Percentiles rank a stretch among this genome's conserved stretches.
Evolutionary conservation across 2,329 filamentous ascomycete genomes (phyloP).

Genomic region (Colletotrichum higginsianum): DNA sequence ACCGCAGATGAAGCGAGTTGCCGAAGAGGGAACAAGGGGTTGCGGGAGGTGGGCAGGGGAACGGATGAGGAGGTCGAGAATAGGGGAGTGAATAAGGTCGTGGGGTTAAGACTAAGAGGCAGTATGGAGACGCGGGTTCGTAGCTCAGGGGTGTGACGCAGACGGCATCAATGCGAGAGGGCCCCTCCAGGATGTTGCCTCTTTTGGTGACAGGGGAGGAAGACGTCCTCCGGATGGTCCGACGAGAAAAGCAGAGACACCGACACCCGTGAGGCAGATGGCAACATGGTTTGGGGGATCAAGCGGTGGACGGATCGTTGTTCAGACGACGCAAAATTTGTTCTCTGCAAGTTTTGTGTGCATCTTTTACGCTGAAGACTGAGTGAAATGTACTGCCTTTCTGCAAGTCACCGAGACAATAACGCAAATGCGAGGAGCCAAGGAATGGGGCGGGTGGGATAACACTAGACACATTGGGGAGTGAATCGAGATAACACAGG

Average conservation of each 20-base stretch:
- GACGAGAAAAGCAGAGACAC: slow-evolving; percentile 15
- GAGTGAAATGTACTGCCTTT: not conserved
- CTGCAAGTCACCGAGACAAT: slow-evolving; percentile 1
- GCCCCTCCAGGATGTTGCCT: slow-evolving; percentile 20
- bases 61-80: slow-evolving; percentile 7
- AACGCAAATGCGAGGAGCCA: not conserved
- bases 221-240: slow-evolving; percentile 15
- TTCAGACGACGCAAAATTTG: slow-evolving; percentile 35
- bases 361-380: not conserved
- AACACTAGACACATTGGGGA: not conserved
- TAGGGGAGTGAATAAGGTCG: not conserved
- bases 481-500: not conserved
- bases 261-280: slow-evolving; percentile 7
- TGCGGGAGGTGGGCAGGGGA: slow-evolving; percentile 12
- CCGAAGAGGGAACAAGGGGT: slow-evolving; percentile 23
- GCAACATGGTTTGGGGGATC: not conserved
- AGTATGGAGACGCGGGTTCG: slow-evolving; percentile 30
- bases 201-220: slow-evolving; percentile 19
- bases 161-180: slow-evolving; percentile 38
- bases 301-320: slow-evolving; percentile 15
- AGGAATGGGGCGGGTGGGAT: not conserved
- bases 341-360: not conserved
- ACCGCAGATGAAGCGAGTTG: slow-evolving; percentile 37
- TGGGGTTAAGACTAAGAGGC: slow-evolving; percentile 15
- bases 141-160: slow-evolving; percentile 34